These are phyloP conservation scores for Sporisorium graminicola DNA, from an alignment of 1,284 basidiomycete genomes.

Conservation along the genomic window DNA sequence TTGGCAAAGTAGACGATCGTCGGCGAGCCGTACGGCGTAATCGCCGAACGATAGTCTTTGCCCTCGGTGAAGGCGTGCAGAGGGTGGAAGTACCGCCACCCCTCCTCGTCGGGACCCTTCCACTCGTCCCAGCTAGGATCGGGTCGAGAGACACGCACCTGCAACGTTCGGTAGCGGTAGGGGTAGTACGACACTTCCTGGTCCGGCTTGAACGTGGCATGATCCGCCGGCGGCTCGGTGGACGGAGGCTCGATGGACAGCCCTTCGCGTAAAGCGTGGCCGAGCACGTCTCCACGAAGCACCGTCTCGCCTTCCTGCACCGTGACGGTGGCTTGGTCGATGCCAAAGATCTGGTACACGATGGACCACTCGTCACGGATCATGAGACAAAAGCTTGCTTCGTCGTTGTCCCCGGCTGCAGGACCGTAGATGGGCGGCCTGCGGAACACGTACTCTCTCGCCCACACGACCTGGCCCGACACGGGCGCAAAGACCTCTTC, in stretches of 20 bases:
- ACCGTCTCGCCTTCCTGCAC: constrained; percentile 46
- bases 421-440: constrained; percentile 50
- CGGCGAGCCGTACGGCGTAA: constrained; percentile 54
- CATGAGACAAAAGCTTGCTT: constrained; percentile 53
- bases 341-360: constrained; percentile 60
- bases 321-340: constrained; percentile 30
- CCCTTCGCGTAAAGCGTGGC: constrained; percentile 37
- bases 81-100: constrained; percentile 63
- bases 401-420: constrained; percentile 54
- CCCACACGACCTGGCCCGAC: constrained; percentile 59
- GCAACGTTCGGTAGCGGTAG: constrained; percentile 51
- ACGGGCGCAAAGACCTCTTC: constrained; percentile 60
- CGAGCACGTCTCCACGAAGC: constrained; percentile 52
- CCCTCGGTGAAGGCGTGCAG: constrained; percentile 53
- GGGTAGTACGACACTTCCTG: constrained; percentile 51
- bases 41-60: constrained; percentile 39
- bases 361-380: constrained; percentile 62
- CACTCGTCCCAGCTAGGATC: constrained; percentile 47
- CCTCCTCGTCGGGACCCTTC: constrained; percentile 41
- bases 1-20: constrained; percentile 53
- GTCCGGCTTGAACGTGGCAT: constrained; percentile 29
- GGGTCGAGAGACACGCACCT: constrained; percentile 59
- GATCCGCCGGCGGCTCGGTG: constrained; percentile 52
- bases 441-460: constrained; percentile 33
- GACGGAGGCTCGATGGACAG: constrained; percentile 40